phyloP scores from a whole-genome alignment of 2,329 filamentous ascomycete species.

The Conoideocrella luteorostrata region DNA sequence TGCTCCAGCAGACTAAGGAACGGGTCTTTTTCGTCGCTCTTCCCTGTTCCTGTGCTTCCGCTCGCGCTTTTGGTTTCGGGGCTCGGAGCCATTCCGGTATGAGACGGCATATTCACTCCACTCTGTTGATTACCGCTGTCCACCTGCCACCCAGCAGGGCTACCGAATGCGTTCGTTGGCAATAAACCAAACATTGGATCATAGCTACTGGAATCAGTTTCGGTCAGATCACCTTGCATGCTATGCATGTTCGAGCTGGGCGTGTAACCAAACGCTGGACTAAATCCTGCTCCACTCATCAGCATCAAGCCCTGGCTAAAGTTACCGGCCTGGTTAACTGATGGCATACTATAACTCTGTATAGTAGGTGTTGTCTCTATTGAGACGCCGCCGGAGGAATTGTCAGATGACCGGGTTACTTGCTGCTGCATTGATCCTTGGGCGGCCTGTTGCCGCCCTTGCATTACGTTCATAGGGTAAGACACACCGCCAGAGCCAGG shows the following conservation, averaged over 20 bases:
- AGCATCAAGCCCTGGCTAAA: constrained; percentile 1
- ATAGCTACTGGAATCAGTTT: constrained; percentile 31
- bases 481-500: too few species aligned
- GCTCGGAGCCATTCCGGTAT: constrained; percentile 22
- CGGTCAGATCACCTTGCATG: too few species aligned
- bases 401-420: background rate
- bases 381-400: background rate
- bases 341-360: constrained; percentile 18
- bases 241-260: constrained; percentile 9
- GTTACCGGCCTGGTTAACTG: background rate
- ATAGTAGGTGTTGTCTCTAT: background rate
- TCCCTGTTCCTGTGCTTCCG: constrained; percentile 40
- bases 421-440: constrained; percentile 13
- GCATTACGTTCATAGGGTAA: too few species aligned
- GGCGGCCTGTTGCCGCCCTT: constrained; percentile 14
- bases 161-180: constrained; percentile 47
- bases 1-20: constrained; percentile 76
- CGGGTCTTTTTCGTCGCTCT: constrained; percentile 67
- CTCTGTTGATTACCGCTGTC: constrained; percentile 24
- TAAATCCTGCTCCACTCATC: constrained; percentile 7
- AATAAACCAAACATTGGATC: constrained; percentile 56
- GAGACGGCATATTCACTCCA: constrained; percentile 15
- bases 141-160: constrained; percentile 44
- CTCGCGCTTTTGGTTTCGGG: constrained; percentile 44
- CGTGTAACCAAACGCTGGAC: constrained; percentile 31